Evolutionary conservation across 2,329 filamentous ascomycete species (phyloP).

Genomic region (Nigrograna mackinnonii): DNA sequence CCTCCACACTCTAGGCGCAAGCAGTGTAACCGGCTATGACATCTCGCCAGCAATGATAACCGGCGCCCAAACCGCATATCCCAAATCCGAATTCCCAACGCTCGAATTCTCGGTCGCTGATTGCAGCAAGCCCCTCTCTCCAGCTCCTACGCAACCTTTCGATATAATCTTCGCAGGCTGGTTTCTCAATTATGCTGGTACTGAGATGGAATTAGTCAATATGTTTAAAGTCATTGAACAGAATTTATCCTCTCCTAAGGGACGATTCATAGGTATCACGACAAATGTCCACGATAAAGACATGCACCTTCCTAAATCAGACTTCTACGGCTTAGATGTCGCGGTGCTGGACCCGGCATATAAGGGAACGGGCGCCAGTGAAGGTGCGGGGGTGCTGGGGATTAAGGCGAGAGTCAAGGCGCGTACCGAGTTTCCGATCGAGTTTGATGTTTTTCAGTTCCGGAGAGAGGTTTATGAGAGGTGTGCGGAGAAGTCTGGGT

Average conservation of each 20-base stretch:
- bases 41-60: constrained; percentile 31
- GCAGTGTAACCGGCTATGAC: constrained; percentile 24
- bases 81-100: constrained; percentile 11
- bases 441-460: constrained; percentile 32
- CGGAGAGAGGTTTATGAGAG: constrained; percentile 27
- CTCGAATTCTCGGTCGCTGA: constrained; percentile 26
- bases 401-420: constrained; percentile 23
- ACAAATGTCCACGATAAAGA: constrained; percentile 22
- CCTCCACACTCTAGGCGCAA: constrained; percentile 22
- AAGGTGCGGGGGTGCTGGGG: constrained; percentile 16
- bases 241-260: constrained; percentile 16
- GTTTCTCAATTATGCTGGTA: constrained; percentile 35
- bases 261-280: constrained; percentile 26
- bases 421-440: constrained; percentile 16
- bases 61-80: constrained; percentile 20
- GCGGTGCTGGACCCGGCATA: constrained; percentile 22
- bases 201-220: constrained; percentile 16
- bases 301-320: constrained; percentile 17
- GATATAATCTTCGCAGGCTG: constrained; percentile 34
- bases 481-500: constrained; percentile 22
- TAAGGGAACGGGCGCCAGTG: constrained; percentile 13
- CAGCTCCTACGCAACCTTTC: constrained; percentile 6
- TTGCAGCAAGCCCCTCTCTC: constrained; percentile 19
- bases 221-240: constrained; percentile 27
- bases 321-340: constrained; percentile 28